Evolutionary conservation across 2,329 filamentous ascomycete genomes (phyloP).

Genomic region (Penicillium psychrosexuale): DNA sequence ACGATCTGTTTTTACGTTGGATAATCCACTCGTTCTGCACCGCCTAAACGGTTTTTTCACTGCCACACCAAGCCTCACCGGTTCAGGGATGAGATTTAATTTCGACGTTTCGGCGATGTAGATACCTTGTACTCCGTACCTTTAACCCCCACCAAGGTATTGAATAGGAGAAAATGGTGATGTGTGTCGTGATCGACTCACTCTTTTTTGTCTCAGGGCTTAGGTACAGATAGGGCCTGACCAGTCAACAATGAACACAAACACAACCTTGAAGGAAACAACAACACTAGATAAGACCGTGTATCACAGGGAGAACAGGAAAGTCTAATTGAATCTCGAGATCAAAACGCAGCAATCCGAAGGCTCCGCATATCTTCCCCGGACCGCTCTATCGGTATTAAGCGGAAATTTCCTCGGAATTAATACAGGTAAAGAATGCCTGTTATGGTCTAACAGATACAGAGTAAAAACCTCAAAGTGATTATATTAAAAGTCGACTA

Average conservation of each 20-base stretch:
- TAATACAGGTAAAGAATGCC: conserved; percentile 13
- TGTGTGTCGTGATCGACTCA: conserved; percentile 22
- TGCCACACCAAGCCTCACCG: conserved; percentile 33
- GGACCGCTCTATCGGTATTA: conserved; percentile 27
- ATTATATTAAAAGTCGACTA: not conserved
- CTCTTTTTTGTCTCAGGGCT: conserved; percentile 5
- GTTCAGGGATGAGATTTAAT: conserved; percentile 7
- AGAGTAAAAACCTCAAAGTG: not conserved
- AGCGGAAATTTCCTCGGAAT: conserved; percentile 15
- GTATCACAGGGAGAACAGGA: conserved; percentile 16
- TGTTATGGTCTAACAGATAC: not conserved
- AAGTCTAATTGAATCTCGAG: conserved; percentile 15
- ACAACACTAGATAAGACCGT: conserved; percentile 2
- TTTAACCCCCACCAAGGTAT: not conserved
- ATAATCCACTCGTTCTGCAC: conserved; percentile 26
- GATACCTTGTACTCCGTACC: conserved; percentile 10
- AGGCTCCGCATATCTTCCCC: conserved; percentile 29
- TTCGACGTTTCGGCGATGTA: not conserved
- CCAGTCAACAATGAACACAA: conserved; percentile 8
- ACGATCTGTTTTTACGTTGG: conserved; percentile 20
- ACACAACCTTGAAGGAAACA: conserved; percentile 1
- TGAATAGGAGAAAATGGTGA: conserved; percentile 22
- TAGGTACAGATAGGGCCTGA: conserved; percentile 17
- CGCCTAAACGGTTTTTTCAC: conserved; percentile 29
- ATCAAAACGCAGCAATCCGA: conserved; percentile 24